These are phyloP conservation scores for Strigomonas oncopelti DNA, from an alignment of 208 protist species.

Conservation along the genomic window DNA sequence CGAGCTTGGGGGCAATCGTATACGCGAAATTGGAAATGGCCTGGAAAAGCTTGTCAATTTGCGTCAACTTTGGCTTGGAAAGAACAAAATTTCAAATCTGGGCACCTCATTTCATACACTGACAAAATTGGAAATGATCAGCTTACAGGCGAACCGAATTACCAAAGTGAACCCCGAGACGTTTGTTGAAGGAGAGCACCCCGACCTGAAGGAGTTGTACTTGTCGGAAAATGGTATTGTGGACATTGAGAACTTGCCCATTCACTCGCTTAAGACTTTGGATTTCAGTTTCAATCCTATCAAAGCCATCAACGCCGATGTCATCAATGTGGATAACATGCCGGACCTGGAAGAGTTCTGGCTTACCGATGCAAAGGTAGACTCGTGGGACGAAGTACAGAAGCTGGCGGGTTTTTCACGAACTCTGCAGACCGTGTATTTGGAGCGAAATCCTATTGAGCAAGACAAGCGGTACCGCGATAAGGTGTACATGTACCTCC, in stretches of 20 bases:
- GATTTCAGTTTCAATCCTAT: conserved; percentile 89
- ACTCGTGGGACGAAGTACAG: conserved; percentile 72
- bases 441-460: conserved; percentile 88
- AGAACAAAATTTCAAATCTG: conserved; percentile 87
- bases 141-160: conserved; percentile 87
- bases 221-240: conserved; percentile 82
- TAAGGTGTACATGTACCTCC: conserved; percentile 80
- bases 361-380: conserved; percentile 84
- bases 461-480: conserved; percentile 85
- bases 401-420: conserved; percentile 60
- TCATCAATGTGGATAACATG: conserved; percentile 65
- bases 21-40: conserved; percentile 73
- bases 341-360: conserved; percentile 85
- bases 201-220: conserved; percentile 66
- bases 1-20: conserved; percentile 87
- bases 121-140: conserved; percentile 51
- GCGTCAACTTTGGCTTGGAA: conserved; percentile 86
- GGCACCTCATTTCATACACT: conserved; percentile 58
- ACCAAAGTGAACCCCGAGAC: conserved; percentile 54
- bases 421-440: conserved; percentile 81
- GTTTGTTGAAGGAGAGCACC: conserved; percentile 58
- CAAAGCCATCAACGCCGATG: conserved; percentile 49
- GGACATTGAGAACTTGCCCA: conserved; percentile 58
- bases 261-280: conserved; percentile 50
- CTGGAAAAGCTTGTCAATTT: conserved; percentile 63